phyloP scores from a whole-genome alignment of 1,284 basidiomycete genomes.

The Pascua sp. region DNA sequence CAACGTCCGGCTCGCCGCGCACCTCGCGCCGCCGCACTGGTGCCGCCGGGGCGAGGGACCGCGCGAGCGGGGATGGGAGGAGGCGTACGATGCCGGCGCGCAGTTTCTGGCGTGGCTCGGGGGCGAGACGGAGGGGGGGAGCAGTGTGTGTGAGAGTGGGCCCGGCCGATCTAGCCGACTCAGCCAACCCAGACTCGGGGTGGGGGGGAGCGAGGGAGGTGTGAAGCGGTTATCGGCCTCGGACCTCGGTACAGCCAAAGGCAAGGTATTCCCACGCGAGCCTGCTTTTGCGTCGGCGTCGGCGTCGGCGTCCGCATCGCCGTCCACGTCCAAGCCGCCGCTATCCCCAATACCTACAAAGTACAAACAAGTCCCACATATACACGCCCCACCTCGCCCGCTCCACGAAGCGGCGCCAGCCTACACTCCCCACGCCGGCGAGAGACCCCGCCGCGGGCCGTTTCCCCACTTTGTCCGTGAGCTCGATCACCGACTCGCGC shows the following conservation, averaged over 20 bases:
- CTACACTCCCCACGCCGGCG: conserved; percentile 2
- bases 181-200: neutral
- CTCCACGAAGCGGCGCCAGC: neutral
- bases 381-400: conserved; percentile 4
- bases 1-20: conserved; percentile 24
- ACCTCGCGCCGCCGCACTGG: conserved; percentile 35
- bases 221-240: conserved; percentile 11
- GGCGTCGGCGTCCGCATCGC: neutral
- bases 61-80: conserved; percentile 31
- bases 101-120: conserved; percentile 33
- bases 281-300: too few relatives aligned
- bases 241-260: conserved; percentile 5
- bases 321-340: neutral
- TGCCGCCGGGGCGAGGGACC: conserved; percentile 26
- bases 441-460: conserved; percentile 21
- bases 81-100: conserved; percentile 34
- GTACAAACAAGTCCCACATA: too few relatives aligned
- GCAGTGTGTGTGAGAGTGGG: too few relatives aligned
- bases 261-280: neutral
- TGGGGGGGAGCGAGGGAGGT: neutral
- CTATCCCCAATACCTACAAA: too few relatives aligned
- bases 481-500: conserved; percentile 27
- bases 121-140: conserved; percentile 6
- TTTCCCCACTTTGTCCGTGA: conserved; percentile 27
- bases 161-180: neutral